Conservation (phyloP, 768 basidiomycete species). For the Suillus paluster region DNA sequence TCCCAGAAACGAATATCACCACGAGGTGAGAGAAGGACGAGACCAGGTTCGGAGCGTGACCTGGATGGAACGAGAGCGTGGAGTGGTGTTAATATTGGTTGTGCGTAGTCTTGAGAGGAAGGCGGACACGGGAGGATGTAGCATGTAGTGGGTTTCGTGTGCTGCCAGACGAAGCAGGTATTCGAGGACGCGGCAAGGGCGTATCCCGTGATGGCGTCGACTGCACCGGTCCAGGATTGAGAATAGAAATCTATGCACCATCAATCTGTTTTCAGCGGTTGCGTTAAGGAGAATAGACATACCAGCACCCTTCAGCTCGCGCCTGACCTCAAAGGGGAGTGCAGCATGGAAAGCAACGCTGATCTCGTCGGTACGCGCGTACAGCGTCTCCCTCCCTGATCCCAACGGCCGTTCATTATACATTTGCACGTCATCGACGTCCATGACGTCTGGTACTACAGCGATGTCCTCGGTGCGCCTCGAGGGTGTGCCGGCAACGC, state of each 20-base stretch:
- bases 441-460: conserved; percentile 62
- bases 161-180: conserved; percentile 86
- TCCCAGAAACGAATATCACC: conserved; percentile 90
- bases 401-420: conserved; percentile 40
- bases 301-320: conserved; percentile 72
- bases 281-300: conserved; percentile 6
- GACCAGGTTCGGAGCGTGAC: conserved; percentile 70
- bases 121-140: conserved; percentile 80
- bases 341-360: conserved; percentile 68
- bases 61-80: conserved; percentile 68
- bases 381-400: conserved; percentile 38
- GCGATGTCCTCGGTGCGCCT: conserved; percentile 37
- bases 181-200: conserved; percentile 71
- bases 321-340: conserved; percentile 75
- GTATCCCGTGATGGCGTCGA: conserved; percentile 75
- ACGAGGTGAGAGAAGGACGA: conserved; percentile 72
- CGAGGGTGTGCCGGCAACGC: conserved; percentile 25
- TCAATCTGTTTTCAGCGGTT: background rate
- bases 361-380: conserved; percentile 77
- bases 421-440: conserved; percentile 59
- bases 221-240: conserved; percentile 69
- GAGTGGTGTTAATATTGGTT: conserved; percentile 52
- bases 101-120: conserved; percentile 41
- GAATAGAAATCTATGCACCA: conserved; percentile 60
- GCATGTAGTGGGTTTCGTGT: conserved; percentile 78